Base-by-base conservation (phyloP, 179 eudicot genomes). In the Spinacia oleracea region DNA sequence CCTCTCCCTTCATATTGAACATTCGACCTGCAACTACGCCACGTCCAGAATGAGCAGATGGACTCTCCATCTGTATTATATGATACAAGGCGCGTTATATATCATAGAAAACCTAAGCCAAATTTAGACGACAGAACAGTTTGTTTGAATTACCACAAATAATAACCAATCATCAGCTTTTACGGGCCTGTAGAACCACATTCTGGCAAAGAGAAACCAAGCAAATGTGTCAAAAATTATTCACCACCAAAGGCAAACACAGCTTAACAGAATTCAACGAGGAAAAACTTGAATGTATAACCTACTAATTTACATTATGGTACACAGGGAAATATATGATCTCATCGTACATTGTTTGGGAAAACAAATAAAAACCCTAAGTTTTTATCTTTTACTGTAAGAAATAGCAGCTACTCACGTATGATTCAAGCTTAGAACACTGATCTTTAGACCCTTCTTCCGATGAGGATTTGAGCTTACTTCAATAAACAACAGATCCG, bases 91-190 rank as follows among this genome's bases (percentile, higher is more conserved):
- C 10, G 21, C 34, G 23, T 83, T 63, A 79, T 60, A 40, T 64
- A 32, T 34, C 3, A 18, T 6, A 40, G 48, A 20, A 73, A 72
- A 29, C 53, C 35, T 11, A 67, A 67, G 66, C 68, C 29, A 29
- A 42, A 15, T 12, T 67, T 43, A 51, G 29, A 71, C 12, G 2
- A 18, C 31, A 43, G 56, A 25, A 43, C 32, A 18, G 23, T 43
- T 75, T 55, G 68, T 70, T 71, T 71, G 58, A 74, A 90, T 83
- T 86, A 94, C 99, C 87, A 88, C 92, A 88, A 83, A 94, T 79
- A 96, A 70, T 69, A 94, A 18, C 98, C 99, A 96, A 78, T 96
- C 99, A 79, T 96, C 99, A 53, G 98, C 98, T 88, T 89, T 93
- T 56, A 94, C 74, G 20, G 91, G 84, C 84, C 90, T 88, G 89